These are phyloP conservation scores for Sporothrix luriei DNA, from an alignment of 2,329 filamentous ascomycete species.

Conservation along the genomic window DNA sequence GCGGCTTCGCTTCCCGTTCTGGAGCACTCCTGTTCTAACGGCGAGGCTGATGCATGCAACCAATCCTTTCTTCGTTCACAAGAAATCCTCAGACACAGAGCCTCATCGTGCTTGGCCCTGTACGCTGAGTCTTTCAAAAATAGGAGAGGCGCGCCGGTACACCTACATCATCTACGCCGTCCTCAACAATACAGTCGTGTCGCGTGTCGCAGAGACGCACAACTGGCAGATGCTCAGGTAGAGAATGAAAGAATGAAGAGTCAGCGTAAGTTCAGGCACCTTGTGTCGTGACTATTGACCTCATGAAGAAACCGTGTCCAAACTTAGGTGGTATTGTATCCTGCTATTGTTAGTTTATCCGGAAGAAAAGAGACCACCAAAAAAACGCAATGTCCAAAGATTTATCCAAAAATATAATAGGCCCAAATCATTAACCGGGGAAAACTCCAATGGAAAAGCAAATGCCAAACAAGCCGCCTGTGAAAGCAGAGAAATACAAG, in stretches of 20 bases:
- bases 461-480: neutral
- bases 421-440: neutral
- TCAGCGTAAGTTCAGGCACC: too few species aligned
- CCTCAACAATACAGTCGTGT: neutral
- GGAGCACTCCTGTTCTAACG: neutral
- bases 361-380: neutral
- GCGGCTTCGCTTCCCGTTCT: neutral
- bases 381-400: neutral
- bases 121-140: neutral
- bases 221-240: neutral
- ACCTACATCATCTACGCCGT: neutral
- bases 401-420: neutral
- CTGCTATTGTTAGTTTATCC: neutral
- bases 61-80: slow-evolving; percentile 10
- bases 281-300: neutral
- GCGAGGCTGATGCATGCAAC: slow-evolving; percentile 15
- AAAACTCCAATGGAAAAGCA: slow-evolving; percentile 3
- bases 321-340: neutral
- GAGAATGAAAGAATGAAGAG: neutral
- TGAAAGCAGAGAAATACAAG: neutral
- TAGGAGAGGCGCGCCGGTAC: too few species aligned
- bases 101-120: neutral
- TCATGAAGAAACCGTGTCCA: neutral
- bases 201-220: neutral
- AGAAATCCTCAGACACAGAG: neutral